A percentile compares a stretch with the other conserved stretches of the same genome.
Conservation (phyloP, 176 grass and related monocot genomes). For the Alloteropsis semialata region DNA sequence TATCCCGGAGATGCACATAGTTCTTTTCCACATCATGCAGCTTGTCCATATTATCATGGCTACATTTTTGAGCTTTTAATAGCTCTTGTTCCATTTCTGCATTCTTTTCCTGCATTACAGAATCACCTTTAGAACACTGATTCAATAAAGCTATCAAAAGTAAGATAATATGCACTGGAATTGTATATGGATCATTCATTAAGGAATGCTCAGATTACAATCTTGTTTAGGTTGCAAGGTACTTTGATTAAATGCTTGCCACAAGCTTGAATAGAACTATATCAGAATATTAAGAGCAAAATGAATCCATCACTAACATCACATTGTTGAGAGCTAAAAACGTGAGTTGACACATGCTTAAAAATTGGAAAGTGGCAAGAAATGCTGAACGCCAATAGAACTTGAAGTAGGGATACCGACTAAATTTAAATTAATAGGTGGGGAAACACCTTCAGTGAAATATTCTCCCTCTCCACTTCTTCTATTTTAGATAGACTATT, state of each 20-base stretch:
- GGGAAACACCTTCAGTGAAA: conserved; percentile 46
- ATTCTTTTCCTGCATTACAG: conserved; percentile 51
- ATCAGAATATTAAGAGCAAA: conserved; percentile 5
- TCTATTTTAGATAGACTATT: conserved; percentile 46
- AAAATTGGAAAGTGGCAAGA: neutral
- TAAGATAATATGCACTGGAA: neutral
- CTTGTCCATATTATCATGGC: conserved; percentile 70
- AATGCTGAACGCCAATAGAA: neutral
- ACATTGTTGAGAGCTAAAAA: neutral
- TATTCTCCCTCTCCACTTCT: conserved; percentile 62
- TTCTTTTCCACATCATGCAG: conserved; percentile 69
- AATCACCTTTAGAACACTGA: conserved; percentile 16
- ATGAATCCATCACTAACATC: neutral
- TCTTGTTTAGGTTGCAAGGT: neutral
- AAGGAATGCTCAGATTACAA: neutral
- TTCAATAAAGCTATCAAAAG: neutral
- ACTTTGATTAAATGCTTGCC: neutral
- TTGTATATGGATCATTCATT: neutral
- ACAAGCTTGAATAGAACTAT: neutral
- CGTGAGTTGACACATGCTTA: neutral
- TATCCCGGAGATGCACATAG: conserved; percentile 61
- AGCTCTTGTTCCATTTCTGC: conserved; percentile 68
- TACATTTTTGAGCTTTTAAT: conserved; percentile 51
- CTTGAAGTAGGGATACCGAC: neutral
- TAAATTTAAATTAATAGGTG: neutral